Conservation (phyloP, 2,329 filamentous ascomycete genomes). For the Nothomitra cinnamomea region DNA sequence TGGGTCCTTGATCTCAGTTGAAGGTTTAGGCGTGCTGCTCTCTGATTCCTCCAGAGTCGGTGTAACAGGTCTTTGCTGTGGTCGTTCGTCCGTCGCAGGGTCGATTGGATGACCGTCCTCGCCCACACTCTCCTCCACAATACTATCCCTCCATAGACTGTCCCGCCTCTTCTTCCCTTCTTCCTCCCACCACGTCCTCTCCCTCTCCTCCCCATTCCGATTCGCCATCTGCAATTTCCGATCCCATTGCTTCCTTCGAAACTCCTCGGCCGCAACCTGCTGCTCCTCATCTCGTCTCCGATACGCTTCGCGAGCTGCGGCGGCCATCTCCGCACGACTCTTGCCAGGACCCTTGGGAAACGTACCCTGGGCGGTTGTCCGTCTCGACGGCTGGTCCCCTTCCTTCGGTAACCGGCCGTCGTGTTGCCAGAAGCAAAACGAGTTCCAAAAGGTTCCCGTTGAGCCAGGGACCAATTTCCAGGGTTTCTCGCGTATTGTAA, state of each 20-base stretch:
- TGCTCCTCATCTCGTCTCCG: slow-evolving; percentile 32
- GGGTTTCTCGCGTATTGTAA: slow-evolving; percentile 45
- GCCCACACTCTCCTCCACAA: neutral
- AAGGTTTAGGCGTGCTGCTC: too few relatives aligned
- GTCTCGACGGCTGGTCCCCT: neutral
- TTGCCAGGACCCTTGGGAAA: neutral
- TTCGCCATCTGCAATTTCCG: neutral
- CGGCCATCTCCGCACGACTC: slow-evolving; percentile 2
- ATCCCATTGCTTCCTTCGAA: slow-evolving; percentile 9
- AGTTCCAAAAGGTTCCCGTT: slow-evolving; percentile 4
- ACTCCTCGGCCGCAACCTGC: slow-evolving; percentile 19
- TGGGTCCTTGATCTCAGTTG: too few relatives aligned
- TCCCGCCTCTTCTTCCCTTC: neutral
- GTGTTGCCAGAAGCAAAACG: slow-evolving; percentile 6
- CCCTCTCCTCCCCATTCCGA: neutral
- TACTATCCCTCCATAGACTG: neutral
- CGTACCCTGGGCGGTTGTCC: neutral
- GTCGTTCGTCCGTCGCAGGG: too few relatives aligned
- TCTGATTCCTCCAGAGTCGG: too few relatives aligned
- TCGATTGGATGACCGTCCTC: neutral
- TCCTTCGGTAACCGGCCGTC: neutral
- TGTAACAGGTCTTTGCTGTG: too few relatives aligned
- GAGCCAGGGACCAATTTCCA: slow-evolving; percentile 5
- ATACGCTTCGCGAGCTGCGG: slow-evolving; percentile 25
- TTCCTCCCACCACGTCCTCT: slow-evolving; percentile 3